These are phyloP conservation scores for Prunus yedoensis DNA, from an alignment of 331 rosid species.

Conservation along the genomic window DNA sequence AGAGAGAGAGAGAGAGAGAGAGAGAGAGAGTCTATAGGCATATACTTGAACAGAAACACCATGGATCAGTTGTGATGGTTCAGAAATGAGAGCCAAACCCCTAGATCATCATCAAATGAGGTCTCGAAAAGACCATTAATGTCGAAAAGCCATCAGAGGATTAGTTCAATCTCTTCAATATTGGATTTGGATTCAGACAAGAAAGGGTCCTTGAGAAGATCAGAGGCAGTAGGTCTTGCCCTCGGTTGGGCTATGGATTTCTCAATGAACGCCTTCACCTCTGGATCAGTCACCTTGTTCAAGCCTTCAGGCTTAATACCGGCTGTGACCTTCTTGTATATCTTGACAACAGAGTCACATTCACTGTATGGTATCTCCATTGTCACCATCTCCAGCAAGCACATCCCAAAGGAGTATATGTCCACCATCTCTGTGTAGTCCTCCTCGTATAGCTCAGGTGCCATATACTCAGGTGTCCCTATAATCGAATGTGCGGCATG, in stretches of 20 bases:
- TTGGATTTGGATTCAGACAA: conserved; percentile 55
- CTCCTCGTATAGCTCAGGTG: conserved; percentile 92
- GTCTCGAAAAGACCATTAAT: background rate
- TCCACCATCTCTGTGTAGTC: conserved; percentile 97
- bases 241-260: conserved; percentile 83
- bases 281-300: conserved; percentile 56
- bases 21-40: background rate
- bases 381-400: conserved; percentile 93
- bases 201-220: conserved; percentile 85
- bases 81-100: conserved; percentile 2
- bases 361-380: conserved; percentile 90
- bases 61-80: background rate
- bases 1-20: no score
- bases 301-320: conserved; percentile 73
- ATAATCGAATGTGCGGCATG: conserved; percentile 82
- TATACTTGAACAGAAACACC: conserved; percentile 18
- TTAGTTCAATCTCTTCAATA: conserved; percentile 35
- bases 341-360: conserved; percentile 80
- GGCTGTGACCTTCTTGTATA: conserved; percentile 73
- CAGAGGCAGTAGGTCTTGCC: conserved; percentile 86
- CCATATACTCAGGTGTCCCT: conserved; percentile 95
- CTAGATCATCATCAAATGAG: background rate
- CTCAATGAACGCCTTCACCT: conserved; percentile 71
- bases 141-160: conserved; percentile 24
- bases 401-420: conserved; percentile 90